phyloP scores from a whole-genome alignment of 768 basidiomycete genomes.

The Mycena floridula region DNA sequence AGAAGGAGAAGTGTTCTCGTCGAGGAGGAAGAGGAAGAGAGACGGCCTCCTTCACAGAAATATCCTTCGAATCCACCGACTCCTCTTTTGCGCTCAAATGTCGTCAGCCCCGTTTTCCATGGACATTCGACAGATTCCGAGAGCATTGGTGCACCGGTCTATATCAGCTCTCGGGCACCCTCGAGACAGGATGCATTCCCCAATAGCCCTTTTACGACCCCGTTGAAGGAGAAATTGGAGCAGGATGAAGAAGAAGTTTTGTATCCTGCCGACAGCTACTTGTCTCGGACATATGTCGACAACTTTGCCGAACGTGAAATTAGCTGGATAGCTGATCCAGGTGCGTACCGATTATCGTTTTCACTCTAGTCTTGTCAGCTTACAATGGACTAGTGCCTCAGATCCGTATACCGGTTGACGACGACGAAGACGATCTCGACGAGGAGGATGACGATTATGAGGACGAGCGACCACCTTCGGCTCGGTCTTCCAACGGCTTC shows the following conservation, averaged over 20 bases:
- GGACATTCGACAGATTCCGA: slow-evolving; percentile 37
- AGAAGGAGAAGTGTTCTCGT: slow-evolving; percentile 60
- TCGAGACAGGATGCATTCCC: slow-evolving; percentile 57
- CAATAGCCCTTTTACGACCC: slow-evolving; percentile 68
- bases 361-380: slow-evolving; percentile 9
- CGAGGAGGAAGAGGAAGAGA: slow-evolving; percentile 63
- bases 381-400: slow-evolving; percentile 40
- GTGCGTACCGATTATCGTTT: slow-evolving; percentile 33
- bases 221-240: slow-evolving; percentile 54
- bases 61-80: too few relatives aligned
- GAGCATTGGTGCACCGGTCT: slow-evolving; percentile 42
- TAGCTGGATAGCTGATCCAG: slow-evolving; percentile 74
- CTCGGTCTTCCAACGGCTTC: slow-evolving; percentile 40
- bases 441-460: slow-evolving; percentile 47
- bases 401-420: slow-evolving; percentile 56
- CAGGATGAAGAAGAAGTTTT: slow-evolving; percentile 62
- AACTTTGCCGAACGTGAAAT: slow-evolving; percentile 47
- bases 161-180: slow-evolving; percentile 37
- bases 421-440: too few relatives aligned
- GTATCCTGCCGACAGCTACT: slow-evolving; percentile 50
- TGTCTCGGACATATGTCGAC: slow-evolving; percentile 42
- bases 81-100: too few relatives aligned
- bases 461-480: slow-evolving; percentile 32
- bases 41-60: slow-evolving; percentile 31
- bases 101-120: too few relatives aligned